These are phyloP conservation scores for Calonectria ilicicola DNA, from an alignment of 2,329 filamentous ascomycete species.

Conservation along the genomic window DNA sequence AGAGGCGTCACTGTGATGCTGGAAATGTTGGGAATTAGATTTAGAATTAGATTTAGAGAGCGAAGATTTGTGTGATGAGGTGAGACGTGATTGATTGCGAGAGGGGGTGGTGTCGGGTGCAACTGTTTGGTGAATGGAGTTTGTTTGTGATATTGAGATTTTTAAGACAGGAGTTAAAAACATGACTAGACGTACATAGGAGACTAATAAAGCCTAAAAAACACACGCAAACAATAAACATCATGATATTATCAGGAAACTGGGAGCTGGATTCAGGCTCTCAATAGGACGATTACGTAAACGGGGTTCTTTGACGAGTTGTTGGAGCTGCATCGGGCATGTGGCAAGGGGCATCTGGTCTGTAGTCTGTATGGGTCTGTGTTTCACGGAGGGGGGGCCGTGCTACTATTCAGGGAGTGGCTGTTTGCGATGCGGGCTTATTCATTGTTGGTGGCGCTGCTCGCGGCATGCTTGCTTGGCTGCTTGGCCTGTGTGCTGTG, in stretches of 20 bases:
- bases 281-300: background rate
- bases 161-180: background rate
- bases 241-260: background rate
- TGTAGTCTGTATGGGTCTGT: background rate
- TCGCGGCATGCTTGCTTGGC: background rate
- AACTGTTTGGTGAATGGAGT: background rate
- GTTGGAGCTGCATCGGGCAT: background rate
- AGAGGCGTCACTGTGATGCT: constrained; percentile 47
- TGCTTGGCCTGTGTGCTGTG: too few species aligned
- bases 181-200: background rate
- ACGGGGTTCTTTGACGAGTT: background rate
- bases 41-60: background rate
- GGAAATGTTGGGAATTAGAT: background rate
- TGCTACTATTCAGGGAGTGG: constrained; percentile 3
- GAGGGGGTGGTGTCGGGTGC: too few species aligned
- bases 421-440: background rate
- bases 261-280: background rate
- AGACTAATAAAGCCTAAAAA: background rate
- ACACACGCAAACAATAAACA: background rate
- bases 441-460: background rate
- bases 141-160: background rate
- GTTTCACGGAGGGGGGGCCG: background rate
- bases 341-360: background rate
- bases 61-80: background rate
- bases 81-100: background rate